Evolutionary conservation across 306 rosid genomes (phyloP).

Genomic region (Vigna radiata): DNA sequence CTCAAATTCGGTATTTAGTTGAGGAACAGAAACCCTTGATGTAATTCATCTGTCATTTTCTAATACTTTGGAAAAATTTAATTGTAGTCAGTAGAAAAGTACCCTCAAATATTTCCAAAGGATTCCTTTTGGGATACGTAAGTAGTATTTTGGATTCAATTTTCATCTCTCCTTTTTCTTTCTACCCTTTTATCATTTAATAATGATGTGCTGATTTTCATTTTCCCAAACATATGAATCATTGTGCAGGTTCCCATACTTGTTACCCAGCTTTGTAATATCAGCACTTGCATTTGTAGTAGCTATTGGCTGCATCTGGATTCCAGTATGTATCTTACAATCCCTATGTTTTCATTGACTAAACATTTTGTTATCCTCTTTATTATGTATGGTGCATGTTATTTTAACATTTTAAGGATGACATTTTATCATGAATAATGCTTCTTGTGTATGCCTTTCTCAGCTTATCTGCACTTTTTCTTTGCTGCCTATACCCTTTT

Average conservation of each 20-base stretch:
- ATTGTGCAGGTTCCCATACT: constrained; percentile 53
- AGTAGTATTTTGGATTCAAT: constrained; percentile 24
- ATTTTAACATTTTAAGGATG: no score
- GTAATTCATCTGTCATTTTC: not conserved
- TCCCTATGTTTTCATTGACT: not conserved
- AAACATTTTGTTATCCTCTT: not conserved
- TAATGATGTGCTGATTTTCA: constrained; percentile 1
- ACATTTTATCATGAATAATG: no score
- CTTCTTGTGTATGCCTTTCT: no score
- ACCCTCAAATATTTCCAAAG: constrained; percentile 61
- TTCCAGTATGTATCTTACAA: not conserved
- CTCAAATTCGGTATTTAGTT: not conserved
- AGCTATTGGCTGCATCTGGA: constrained; percentile 41
- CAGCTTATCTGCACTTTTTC: not conserved
- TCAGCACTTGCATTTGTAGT: constrained; percentile 42
- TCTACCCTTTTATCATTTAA: not conserved
- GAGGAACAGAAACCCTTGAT: not conserved
- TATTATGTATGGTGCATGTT: no score
- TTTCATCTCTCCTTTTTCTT: not conserved
- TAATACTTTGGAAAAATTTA: constrained; percentile 3
- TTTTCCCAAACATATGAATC: constrained; percentile 24
- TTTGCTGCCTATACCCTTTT: not conserved
- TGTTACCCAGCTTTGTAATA: constrained; percentile 49
- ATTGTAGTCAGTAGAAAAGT: constrained; percentile 80
- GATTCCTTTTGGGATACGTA: constrained; percentile 76